These are phyloP conservation scores for Ilex paraguariensis DNA, from an alignment of 305 asterid genomes.

Conservation along the genomic window DNA sequence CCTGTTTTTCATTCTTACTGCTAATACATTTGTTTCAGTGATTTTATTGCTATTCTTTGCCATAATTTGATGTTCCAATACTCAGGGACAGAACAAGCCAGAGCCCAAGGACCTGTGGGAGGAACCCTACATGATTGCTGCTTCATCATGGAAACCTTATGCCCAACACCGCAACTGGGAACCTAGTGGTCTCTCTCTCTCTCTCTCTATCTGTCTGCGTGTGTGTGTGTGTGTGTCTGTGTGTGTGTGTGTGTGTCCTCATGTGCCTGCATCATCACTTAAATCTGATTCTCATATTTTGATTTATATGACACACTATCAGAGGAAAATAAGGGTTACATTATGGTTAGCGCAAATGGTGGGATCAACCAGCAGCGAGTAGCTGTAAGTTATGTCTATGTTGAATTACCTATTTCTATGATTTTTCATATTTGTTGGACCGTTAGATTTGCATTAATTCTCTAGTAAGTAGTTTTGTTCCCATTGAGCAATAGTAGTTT, in stretches of 20 bases:
- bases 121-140: constrained; percentile 60
- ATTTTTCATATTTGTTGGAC: constrained; percentile 3
- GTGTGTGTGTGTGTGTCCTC: not conserved
- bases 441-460: constrained; percentile 3
- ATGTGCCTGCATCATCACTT: constrained; percentile 11
- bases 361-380: constrained; percentile 99
- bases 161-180: constrained; percentile 60
- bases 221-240: constrained; percentile 11
- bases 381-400: constrained; percentile 65
- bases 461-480: constrained; percentile 2
- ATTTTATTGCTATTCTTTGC: constrained; percentile 8
- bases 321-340: constrained; percentile 75
- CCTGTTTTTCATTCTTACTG: too few relatives aligned
- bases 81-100: constrained; percentile 68
- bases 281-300: constrained; percentile 17
- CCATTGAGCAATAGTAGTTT: not conserved
- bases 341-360: constrained; percentile 94
- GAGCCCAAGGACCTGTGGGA: constrained; percentile 96
- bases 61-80: constrained; percentile 10
- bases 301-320: constrained; percentile 19
- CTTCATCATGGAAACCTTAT: constrained; percentile 93
- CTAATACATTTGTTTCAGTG: not conserved
- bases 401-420: constrained; percentile 13
- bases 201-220: constrained; percentile 13
- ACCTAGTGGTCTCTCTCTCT: constrained; percentile 58